Evolutionary conservation across 768 basidiomycete species (phyloP), one percentile per base, ranked within the genome.

Genomic region (Collybia nuda): DNA sequence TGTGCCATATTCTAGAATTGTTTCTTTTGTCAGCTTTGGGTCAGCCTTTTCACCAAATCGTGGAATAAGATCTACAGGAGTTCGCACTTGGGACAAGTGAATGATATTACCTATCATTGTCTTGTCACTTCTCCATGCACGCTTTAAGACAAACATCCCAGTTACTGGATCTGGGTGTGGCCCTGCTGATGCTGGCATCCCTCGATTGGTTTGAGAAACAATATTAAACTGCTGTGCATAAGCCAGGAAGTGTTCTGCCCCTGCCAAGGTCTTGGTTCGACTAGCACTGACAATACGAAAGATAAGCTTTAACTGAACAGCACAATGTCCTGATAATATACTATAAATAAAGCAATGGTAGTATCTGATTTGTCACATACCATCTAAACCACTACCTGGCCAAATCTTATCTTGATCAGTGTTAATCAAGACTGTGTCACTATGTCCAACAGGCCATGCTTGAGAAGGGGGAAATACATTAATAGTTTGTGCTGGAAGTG

Each of bases 41-140:
- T 44, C 43, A 23, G 53, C 53, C 14, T 21, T 18, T 46, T 23
- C 37, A 26, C 53, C 50, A 51, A 51, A 51, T 17, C 9, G 24
- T 18, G 53, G 53, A 22, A 47, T 24, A 6, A 55, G 44, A 44
- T 55, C 49, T 15, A 55, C 50, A 26, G 47, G 37, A 26, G 35
- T 26, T 46, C 19, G 37, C 6, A 52, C 41, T 40, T 45, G 41
- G 11, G 39, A 40, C 24, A 54, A 39, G 40, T 29, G 49, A 7
- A 54, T 23, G 32, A 54, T 39, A 46, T 54, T 49, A 17, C 53
- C 53, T n/a, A 40, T 37, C 22, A 35, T 40, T 8, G 35, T 26
- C 18, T 41, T n/a, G 35, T 50, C 38, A 35, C 14, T 41, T 38
- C 36, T 22, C 19, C 21, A n/a, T 26, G 29, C n/a, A 6, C 24